These are phyloP conservation scores for Aspergillus brunneoviolaceus DNA, from an alignment of 2,329 filamentous ascomycete genomes.

Conservation along the genomic window DNA sequence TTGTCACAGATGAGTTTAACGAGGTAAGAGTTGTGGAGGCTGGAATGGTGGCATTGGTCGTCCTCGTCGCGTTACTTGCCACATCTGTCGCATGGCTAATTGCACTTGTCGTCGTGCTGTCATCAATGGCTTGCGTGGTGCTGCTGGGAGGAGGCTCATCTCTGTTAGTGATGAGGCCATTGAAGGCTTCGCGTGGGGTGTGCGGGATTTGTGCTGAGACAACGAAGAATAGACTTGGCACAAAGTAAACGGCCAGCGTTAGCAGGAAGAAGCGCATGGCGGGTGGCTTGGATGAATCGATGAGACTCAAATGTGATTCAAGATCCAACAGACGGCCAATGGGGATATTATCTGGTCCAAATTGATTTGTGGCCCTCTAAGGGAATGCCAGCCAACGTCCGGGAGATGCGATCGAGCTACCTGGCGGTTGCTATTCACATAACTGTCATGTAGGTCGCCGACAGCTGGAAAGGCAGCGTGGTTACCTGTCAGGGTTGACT, in stretches of 20 bases:
- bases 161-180: constrained; percentile 7
- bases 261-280: constrained; percentile 19
- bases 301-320: background rate
- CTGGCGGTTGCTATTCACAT: constrained; percentile 10
- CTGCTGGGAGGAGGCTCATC: constrained; percentile 8
- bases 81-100: constrained; percentile 14
- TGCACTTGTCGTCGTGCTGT: constrained; percentile 8
- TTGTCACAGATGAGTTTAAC: constrained; percentile 20
- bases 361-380: background rate
- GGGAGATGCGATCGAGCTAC: constrained; percentile 3
- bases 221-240: constrained; percentile 10
- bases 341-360: background rate
- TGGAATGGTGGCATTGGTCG: constrained; percentile 15
- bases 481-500: background rate
- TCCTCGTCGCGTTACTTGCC: constrained; percentile 14
- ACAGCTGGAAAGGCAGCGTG: background rate
- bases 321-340: background rate
- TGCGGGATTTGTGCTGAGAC: constrained; percentile 16
- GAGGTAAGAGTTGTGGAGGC: constrained; percentile 27
- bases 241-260: constrained; percentile 15
- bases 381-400: constrained; percentile 1
- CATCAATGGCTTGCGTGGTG: constrained; percentile 10
- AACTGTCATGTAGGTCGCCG: constrained; percentile 8
- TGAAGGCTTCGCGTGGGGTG: constrained; percentile 8
- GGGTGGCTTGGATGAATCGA: background rate